Evolutionary conservation across 371 early-diverging fungal species (phyloP), one percentile per base, ranked within the genome.

Genomic region (Mucor indicus): DNA sequence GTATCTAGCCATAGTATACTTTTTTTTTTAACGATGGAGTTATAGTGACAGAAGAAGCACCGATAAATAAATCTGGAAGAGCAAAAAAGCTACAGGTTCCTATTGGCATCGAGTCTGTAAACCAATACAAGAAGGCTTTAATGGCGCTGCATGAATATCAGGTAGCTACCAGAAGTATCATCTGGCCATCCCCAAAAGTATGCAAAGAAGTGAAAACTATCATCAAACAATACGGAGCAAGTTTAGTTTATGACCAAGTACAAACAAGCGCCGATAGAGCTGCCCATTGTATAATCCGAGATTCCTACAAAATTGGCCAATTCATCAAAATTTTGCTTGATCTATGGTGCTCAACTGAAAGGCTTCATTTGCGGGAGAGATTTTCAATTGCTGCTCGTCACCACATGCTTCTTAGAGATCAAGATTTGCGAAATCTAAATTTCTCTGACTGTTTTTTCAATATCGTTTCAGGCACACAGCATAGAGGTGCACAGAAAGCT

Each of bases 1-100:
- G n/a, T n/a, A n/a, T n/a, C n/a, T n/a, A n/a, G n/a, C n/a, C n/a
- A n/a, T n/a, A n/a, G n/a, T n/a, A n/a, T n/a, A n/a, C n/a, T n/a
- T n/a, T n/a, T n/a, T n/a, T n/a, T n/a, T n/a, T n/a, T n/a, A n/a
- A n/a, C n/a, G n/a, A n/a, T n/a, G n/a, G 58, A 90, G 92, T 11
- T 11, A 29, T 29, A 5, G 57, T 91, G 41, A 45, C 71, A 24
- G 47, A 71, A 49, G 71, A 69, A n/a, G n/a, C n/a, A n/a, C n/a
- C n/a, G n/a, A n/a, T n/a, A n/a, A n/a, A n/a, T 69, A 63, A 45
- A 53, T 12, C 36, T 29, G 22, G 24, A 16, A 40, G 13, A 13
- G 8, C 2, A 2, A 32, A 16, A 3, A 1, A 4, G 20, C 1
- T 33, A 13, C 25, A 50, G 17, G 42, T 41, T 1, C 41, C 42